phyloP scores from a whole-genome alignment of 2,329 filamentous ascomycete genomes.

The Dissoconium aciculare region DNA sequence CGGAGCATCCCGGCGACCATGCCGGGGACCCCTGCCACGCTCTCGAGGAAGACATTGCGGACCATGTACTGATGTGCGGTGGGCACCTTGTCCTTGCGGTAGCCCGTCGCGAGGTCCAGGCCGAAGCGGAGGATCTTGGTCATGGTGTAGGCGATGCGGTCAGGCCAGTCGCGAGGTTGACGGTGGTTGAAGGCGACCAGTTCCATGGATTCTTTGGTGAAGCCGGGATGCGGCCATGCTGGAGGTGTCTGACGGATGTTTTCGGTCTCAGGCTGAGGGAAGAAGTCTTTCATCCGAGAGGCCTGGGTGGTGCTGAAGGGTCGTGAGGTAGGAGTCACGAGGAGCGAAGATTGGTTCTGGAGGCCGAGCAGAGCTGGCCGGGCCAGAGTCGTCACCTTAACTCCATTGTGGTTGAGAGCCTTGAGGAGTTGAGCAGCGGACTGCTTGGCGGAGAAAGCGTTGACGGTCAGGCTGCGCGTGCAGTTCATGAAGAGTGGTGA shows the following conservation, averaged over 20 bases:
- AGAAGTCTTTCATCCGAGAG: conserved; percentile 30
- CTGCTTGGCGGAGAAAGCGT: conserved; percentile 23
- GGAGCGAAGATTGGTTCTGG: conserved; percentile 13
- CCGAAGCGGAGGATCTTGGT: conserved; percentile 63
- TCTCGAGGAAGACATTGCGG: conserved; percentile 73
- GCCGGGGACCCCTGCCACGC: conserved; percentile 83
- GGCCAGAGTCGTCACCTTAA: conserved; percentile 13
- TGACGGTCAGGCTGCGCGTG: conserved; percentile 13
- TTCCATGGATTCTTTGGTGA: conserved; percentile 66
- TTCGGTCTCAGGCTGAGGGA: conserved; percentile 30
- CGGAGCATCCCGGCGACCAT: conserved; percentile 95
- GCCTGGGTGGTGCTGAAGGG: conserved; percentile 28
- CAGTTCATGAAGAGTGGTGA: conserved; percentile 19
- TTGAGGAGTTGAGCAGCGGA: conserved; percentile 26
- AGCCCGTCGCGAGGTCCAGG: conserved; percentile 70
- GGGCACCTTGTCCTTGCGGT: conserved; percentile 48
- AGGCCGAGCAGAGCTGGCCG: conserved; percentile 23
- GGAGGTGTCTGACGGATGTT: conserved; percentile 32
- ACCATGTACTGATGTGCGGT: conserved; percentile 81
- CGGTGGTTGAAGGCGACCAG: conserved; percentile 62
- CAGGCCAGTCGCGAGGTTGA: conserved; percentile 54
- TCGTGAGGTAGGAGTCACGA: conserved; percentile 15
- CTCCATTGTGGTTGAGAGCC: conserved; percentile 20
- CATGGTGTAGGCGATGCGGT: conserved; percentile 62
- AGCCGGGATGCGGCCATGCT: conserved; percentile 40